A percentile compares a stretch with the other conserved stretches of the same genome.
phyloP scores from a whole-genome alignment of 2,329 filamentous ascomycete species.

The Xylaria arbuscula region DNA sequence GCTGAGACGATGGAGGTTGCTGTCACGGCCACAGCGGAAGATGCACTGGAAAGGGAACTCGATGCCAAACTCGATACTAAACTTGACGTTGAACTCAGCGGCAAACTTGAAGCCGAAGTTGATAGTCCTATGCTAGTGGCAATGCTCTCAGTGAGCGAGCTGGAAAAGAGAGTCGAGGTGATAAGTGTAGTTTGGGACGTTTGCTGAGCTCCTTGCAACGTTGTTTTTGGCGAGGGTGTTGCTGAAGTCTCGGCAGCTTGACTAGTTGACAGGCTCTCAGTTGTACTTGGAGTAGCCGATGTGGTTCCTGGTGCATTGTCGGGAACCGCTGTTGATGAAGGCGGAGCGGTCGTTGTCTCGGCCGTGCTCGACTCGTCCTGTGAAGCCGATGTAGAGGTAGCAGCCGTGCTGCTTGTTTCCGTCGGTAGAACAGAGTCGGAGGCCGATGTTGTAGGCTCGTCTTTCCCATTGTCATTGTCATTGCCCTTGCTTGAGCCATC shows the following conservation, averaged over 20 bases:
- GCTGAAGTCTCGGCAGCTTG: constrained; percentile 20
- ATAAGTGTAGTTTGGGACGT: constrained; percentile 40
- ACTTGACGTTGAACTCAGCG: background rate
- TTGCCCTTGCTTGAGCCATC: constrained; percentile 26
- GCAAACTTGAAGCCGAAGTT: constrained; percentile 25
- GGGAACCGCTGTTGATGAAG: constrained; percentile 21
- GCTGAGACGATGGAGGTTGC: background rate
- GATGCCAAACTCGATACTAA: constrained; percentile 21
- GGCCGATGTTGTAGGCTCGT: constrained; percentile 26
- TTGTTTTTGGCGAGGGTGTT: constrained; percentile 20
- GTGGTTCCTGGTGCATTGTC: constrained; percentile 21
- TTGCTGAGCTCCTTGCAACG: constrained; percentile 15
- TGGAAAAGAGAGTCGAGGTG: constrained; percentile 41
- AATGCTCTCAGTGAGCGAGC: constrained; percentile 41
- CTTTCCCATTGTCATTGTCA: constrained; percentile 18
- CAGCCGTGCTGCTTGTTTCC: constrained; percentile 21
- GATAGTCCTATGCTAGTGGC: constrained; percentile 39
- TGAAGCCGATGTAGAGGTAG: constrained; percentile 32
- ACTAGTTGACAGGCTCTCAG: constrained; percentile 24
- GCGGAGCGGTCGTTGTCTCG: constrained; percentile 13
- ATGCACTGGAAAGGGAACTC: constrained; percentile 22
- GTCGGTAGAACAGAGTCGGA: constrained; percentile 27
- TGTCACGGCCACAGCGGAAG: constrained; percentile 13
- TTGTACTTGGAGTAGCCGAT: constrained; percentile 19
- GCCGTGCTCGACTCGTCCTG: constrained; percentile 7